phyloP scores from a whole-genome alignment of 208 protist genomes.

The Naegleria gruberi region DNA sequence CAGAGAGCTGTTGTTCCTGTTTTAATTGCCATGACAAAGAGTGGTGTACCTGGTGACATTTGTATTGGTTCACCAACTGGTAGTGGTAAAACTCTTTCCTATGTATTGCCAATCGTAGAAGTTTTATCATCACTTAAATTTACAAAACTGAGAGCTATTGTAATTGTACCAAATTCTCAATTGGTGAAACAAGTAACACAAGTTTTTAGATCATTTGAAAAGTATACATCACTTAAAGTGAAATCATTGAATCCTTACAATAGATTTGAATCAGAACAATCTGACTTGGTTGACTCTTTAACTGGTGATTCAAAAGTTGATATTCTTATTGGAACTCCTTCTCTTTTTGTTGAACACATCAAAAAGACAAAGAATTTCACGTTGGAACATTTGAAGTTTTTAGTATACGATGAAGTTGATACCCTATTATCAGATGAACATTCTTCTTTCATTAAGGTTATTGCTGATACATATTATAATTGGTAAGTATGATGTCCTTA shows the following conservation, averaged over 20 bases:
- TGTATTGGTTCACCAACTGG: slow-evolving; percentile 11
- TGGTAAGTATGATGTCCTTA: background rate
- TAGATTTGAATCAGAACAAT: background rate
- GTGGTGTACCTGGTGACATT: slow-evolving; percentile 5
- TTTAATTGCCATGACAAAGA: background rate
- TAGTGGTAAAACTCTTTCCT: background rate
- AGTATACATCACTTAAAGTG: background rate
- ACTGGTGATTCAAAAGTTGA: background rate
- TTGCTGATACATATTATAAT: background rate
- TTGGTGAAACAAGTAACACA: background rate
- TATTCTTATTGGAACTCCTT: background rate
- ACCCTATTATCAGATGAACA: background rate
- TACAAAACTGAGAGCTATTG: background rate
- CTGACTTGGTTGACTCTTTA: background rate
- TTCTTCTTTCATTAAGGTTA: background rate
- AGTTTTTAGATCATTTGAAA: background rate
- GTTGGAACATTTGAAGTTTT: background rate
- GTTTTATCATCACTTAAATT: background rate
- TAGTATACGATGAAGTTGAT: slow-evolving; percentile 11
- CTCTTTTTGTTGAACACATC: background rate
- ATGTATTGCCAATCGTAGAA: background rate
- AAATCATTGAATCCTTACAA: background rate
- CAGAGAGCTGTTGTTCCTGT: slow-evolving; percentile 11
- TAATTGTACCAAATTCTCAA: background rate
- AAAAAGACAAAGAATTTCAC: background rate